These are phyloP conservation scores for Talaromyces sp. DNA, from an alignment of 2,329 filamentous ascomycete species.

Conservation along the genomic window DNA sequence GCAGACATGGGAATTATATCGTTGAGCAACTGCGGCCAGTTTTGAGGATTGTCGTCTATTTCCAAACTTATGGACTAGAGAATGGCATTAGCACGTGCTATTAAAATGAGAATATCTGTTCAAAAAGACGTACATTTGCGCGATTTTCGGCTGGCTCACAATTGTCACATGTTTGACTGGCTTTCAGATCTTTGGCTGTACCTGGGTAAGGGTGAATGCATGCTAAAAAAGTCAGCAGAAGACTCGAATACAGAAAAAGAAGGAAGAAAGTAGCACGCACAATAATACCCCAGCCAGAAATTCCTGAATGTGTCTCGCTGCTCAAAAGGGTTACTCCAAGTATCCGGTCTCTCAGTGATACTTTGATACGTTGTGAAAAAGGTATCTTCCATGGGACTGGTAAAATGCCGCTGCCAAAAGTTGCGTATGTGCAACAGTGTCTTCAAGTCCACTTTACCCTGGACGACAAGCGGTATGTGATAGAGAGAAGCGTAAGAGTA, in stretches of 20 bases:
- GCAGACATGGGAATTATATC: slow-evolving; percentile 15
- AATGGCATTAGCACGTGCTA: background rate
- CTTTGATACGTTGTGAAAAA: slow-evolving; percentile 19
- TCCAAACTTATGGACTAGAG: slow-evolving; percentile 19
- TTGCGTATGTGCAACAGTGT: slow-evolving; percentile 34
- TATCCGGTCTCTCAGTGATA: slow-evolving; percentile 15
- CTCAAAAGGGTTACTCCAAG: slow-evolving; percentile 11
- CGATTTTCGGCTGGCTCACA: background rate
- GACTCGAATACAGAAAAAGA: background rate
- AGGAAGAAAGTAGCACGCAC: slow-evolving; percentile 16
- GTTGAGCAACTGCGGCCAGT: slow-evolving; percentile 24
- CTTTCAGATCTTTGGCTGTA: slow-evolving; percentile 16
- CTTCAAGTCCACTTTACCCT: slow-evolving; percentile 20
- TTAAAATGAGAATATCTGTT: background rate
- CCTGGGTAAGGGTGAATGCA: slow-evolving; percentile 31
- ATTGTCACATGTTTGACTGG: slow-evolving; percentile 32
- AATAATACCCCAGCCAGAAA: slow-evolving; percentile 30
- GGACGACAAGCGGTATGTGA: slow-evolving; percentile 13
- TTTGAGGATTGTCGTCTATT: slow-evolving; percentile 10
- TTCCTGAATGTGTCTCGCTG: slow-evolving; percentile 9
- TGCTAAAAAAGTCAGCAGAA: slow-evolving; percentile 15
- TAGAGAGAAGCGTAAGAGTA: slow-evolving; percentile 17
- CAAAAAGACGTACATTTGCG: background rate
- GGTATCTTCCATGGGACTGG: slow-evolving; percentile 21
- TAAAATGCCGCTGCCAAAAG: slow-evolving; percentile 38